Percentiles rank a stretch among this genome's conserved stretches.
These are phyloP conservation scores for Penicillium cinerascens DNA, from an alignment of 495 filamentous ascomycete species.

Conservation along the genomic window DNA sequence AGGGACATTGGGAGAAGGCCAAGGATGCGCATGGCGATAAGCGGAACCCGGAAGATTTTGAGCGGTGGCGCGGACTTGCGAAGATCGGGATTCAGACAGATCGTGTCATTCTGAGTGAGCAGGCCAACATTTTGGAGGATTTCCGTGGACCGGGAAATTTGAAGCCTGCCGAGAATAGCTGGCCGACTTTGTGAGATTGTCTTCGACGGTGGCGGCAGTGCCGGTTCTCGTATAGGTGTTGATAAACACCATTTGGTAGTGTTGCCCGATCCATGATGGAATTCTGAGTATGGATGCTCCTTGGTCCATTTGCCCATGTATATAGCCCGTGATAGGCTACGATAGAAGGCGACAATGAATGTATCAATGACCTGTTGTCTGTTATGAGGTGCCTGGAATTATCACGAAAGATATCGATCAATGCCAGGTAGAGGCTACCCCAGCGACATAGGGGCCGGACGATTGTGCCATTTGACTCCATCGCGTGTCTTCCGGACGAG, in stretches of 20 bases:
- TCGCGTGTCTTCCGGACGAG: neutral
- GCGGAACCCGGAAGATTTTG: slow-evolving; percentile 29
- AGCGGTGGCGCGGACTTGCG: slow-evolving; percentile 32
- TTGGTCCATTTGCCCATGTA: neutral
- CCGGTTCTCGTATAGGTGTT: too few relatives aligned
- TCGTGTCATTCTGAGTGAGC: slow-evolving; percentile 36
- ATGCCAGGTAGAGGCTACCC: neutral
- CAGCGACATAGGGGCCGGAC: neutral
- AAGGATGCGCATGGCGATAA: slow-evolving; percentile 38
- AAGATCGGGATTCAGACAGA: slow-evolving; percentile 33
- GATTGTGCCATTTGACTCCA: neutral
- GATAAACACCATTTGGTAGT: too few relatives aligned
- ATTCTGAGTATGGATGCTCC: neutral
- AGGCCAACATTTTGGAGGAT: slow-evolving; percentile 37
- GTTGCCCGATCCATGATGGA: neutral
- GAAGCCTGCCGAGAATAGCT: slow-evolving; percentile 29
- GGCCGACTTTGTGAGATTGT: slow-evolving; percentile 27
- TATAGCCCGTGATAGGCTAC: neutral
- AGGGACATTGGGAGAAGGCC: slow-evolving; percentile 37
- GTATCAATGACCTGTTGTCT: neutral
- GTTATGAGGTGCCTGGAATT: neutral
- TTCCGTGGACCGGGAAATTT: slow-evolving; percentile 33
- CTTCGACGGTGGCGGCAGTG: too few relatives aligned
- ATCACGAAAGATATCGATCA: neutral
- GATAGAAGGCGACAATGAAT: neutral